Base-by-base conservation (phyloP, 169 alveolate genomes). In the Amoebophrya sp. region DNA sequence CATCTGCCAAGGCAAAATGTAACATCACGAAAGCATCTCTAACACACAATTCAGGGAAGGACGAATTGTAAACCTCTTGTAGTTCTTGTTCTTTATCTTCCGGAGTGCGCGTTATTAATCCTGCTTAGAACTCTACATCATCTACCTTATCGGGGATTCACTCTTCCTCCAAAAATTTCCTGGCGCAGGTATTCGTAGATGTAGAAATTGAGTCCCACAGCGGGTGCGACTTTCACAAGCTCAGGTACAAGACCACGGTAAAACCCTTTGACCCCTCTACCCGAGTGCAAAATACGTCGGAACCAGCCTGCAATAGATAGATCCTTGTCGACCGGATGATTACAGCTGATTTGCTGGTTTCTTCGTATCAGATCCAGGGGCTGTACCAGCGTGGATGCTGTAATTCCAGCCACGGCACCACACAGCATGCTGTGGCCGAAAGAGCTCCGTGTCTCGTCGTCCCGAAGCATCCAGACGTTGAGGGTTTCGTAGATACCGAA, bases 401-500 rank as follows among this genome's bases (percentile, higher is more conserved):
- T 89, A 10, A 89, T 40, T 76, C 91, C 40, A 24, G 40, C 41
- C 55, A 40, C 91, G 39, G 41, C 41, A 33, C 41, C 91, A 18
- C 40, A 40, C 26, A 40, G 77, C 76, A 24, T 89, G 29, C 34
- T 54, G 39, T 89, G 10, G 0, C 39, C 34, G 36, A 89, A 2
- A 23, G 41, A 0, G 41, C 34, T 3, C 41, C 91, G 6, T 3
- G 39, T 40, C 0, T 1, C 40, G 34, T 14, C 40, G n/a, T 34
- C 0, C 26, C n/a, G 34, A 6, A 1, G 6, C 18, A 14, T 54
- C 2, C 0, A 23, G 40, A 89, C 91, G 40, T 89, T 41, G n/a
- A 89, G 91, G 1, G 91, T 89, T 38, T 89, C 91, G 91, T 89
- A 89, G 29, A 89, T 89, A 39, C 77, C 91, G 36, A 89, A 89